Conservation (phyloP, 768 basidiomycete species). For the Dacryopinax spathularia region DNA sequence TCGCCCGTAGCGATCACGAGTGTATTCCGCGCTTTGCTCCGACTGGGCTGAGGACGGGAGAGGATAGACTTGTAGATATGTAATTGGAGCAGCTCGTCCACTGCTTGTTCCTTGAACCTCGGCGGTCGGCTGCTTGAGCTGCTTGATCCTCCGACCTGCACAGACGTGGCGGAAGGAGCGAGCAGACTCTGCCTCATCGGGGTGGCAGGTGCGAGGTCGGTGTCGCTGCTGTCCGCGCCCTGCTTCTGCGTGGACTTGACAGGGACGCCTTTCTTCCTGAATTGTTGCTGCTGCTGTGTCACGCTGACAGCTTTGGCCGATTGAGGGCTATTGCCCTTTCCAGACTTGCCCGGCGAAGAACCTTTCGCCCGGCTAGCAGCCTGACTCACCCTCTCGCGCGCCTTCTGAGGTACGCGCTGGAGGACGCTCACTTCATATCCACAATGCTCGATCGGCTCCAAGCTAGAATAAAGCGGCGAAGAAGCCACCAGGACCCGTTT, state of each 20-base stretch:
- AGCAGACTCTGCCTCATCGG: neutral
- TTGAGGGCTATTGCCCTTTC: constrained; percentile 17
- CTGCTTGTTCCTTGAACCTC: constrained; percentile 54
- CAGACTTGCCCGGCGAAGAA: neutral
- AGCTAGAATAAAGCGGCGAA: constrained; percentile 70
- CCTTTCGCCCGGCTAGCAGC: neutral
- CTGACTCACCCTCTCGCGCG: neutral
- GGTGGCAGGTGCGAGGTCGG: neutral
- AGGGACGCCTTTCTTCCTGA: neutral
- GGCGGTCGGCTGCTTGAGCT: neutral
- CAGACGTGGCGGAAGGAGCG: neutral
- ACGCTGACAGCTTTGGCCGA: constrained; percentile 14
- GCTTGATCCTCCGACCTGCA: neutral
- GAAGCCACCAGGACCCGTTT: constrained; percentile 67
- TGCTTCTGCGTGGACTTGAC: neutral
- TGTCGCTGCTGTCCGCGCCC: neutral
- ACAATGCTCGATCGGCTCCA: constrained; percentile 54
- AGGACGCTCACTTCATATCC: constrained; percentile 64
- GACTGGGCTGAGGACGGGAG: constrained; percentile 45
- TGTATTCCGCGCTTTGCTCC: constrained; percentile 35
- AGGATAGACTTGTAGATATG: constrained; percentile 81
- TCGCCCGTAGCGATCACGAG: constrained; percentile 91
- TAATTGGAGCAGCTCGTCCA: constrained; percentile 86
- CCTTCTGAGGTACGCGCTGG: constrained; percentile 50
- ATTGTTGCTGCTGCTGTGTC: neutral